Evolutionary conservation across 148 eudicot species (phyloP), one percentile per base, ranked within the genome.

Genomic region (Rheum nobile): DNA sequence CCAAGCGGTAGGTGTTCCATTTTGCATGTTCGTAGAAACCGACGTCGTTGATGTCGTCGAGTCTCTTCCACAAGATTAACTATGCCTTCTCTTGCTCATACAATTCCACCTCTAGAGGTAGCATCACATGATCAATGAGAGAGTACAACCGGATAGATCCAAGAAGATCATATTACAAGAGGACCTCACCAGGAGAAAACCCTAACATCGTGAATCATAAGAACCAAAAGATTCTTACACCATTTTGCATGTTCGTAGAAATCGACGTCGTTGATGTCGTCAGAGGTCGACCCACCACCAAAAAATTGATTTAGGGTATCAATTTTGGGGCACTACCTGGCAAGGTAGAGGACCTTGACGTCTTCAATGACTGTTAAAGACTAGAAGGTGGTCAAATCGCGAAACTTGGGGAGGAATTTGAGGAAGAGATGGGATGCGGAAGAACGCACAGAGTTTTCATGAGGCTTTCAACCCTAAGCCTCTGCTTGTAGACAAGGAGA

Each of bases 401-500:
- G 80, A 55, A 74, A 78, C 54, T 74, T 50, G 21, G 57, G 59
- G 17, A 78, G 46, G 57, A 74, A 74, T 17, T 31, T 52, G 26
- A 24, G 57, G 68, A 78, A 28, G 29, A 78, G 44, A 50, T 74
- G 22, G 38, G 77, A 71, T 1, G 59, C 73, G 21, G 74, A 38
- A 14, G 74, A 41, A n/a, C 70, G 81, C 10, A 78, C 10, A 10
- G 80, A 78, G 55, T 19, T 74, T 77, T 55, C 21, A 37, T 68
- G 4, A 54, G 24, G 47, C 81, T 59, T 26, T 78, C 81, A 0
- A 78, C 77, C 44, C 81, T 71, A 1, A 68, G 55, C 81, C 77
- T 69, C 54, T 78, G 81, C 57, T 74, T 78, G 81, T 77, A 67
- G n/a, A 78, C 81, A 38, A 34, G 22, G 81, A 78, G 54, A 78